Base-by-base conservation (phyloP, 2,329 filamentous ascomycete genomes). In the Ascosphaera aggregata region DNA sequence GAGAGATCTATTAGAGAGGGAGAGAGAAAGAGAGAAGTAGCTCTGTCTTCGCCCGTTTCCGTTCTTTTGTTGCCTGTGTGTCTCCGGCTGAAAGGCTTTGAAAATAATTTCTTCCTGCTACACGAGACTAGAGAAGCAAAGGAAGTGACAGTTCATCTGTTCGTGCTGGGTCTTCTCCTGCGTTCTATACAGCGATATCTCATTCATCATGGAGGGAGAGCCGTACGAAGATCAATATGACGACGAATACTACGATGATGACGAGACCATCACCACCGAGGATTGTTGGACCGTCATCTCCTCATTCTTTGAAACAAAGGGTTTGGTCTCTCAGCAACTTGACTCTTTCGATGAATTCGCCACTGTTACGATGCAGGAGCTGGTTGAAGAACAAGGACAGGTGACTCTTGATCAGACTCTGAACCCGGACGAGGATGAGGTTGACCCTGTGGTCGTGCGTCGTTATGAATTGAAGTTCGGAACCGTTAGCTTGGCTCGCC, bases 271-370 rank as follows among this genome's bases (percentile, higher is more conserved):
- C 62, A 93, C 85, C 18, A 81, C 85, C 43, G 89, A 95, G 64
- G 91, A 98, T 61, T 94, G 84, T 65, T 98, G 91, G 89, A 80
- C 79, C 46, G 86, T 95, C 52, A 95, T 98, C 55, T 84, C 80
- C 41, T 80, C 89, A 8, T 95, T 94, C 65, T 98, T 98, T 62
- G 82, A 94, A 49, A 71, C 75, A 45, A 98, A 95, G 61, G 86
- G 89, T 51, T 69, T 98, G 22, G 89, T 93, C 17, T 93, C 89
- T 13, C 86, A 98, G 60, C 89, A 98, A 64, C 76, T 95, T 45
- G 86, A 95, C 56, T 98, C 91, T 0, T 98, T 93, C 61, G 84
- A 98, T 60, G 85, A 95, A 55, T 98, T 98, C 52, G 85, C 89
- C 41, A 76, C 78, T 43, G 84, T 80, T 17, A 94, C 85, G 0